Conservation (phyloP, 169 alveolate genomes). For the Theileria equi region DNA sequence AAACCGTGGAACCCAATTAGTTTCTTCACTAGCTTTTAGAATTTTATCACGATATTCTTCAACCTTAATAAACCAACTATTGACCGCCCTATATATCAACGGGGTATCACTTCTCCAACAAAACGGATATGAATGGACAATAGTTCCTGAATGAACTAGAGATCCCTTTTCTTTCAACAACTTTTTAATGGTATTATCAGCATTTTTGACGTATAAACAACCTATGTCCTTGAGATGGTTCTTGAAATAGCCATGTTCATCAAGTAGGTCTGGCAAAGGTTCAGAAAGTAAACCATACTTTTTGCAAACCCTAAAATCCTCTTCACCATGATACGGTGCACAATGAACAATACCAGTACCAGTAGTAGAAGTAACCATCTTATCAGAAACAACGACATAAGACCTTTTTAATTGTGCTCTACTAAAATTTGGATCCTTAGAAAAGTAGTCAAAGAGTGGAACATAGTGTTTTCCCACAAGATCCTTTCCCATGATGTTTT, state of each 20-base stretch:
- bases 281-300: slow-evolving; percentile 37
- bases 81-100: slow-evolving; percentile 95
- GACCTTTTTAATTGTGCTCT: slow-evolving; percentile 65
- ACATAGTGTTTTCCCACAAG: slow-evolving; percentile 84
- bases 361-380: slow-evolving; percentile 90
- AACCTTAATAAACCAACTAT: slow-evolving; percentile 98
- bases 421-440: slow-evolving; percentile 68
- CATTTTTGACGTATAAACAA: slow-evolving; percentile 92
- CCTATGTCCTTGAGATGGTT: slow-evolving; percentile 77
- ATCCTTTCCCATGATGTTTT: slow-evolving; percentile 81
- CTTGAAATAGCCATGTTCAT: slow-evolving; percentile 87
- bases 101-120: slow-evolving; percentile 99
- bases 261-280: slow-evolving; percentile 89
- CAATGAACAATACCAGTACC: slow-evolving; percentile 97
- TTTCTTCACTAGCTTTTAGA: slow-evolving; percentile 82
- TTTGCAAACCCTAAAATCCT: slow-evolving; percentile 86
- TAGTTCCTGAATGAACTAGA: slow-evolving; percentile 77
- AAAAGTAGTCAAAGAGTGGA: slow-evolving; percentile 84
- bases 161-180: slow-evolving; percentile 81
- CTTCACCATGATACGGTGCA: slow-evolving; percentile 97
- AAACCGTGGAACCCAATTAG: slow-evolving; percentile 95
- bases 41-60: slow-evolving; percentile 89
- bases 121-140: slow-evolving; percentile 94
- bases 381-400: slow-evolving; percentile 81
- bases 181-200: slow-evolving; percentile 90